These are phyloP conservation scores for Coelastrella sp. DNA, from an alignment of 139 green algal genomes.

Conservation along the genomic window DNA sequence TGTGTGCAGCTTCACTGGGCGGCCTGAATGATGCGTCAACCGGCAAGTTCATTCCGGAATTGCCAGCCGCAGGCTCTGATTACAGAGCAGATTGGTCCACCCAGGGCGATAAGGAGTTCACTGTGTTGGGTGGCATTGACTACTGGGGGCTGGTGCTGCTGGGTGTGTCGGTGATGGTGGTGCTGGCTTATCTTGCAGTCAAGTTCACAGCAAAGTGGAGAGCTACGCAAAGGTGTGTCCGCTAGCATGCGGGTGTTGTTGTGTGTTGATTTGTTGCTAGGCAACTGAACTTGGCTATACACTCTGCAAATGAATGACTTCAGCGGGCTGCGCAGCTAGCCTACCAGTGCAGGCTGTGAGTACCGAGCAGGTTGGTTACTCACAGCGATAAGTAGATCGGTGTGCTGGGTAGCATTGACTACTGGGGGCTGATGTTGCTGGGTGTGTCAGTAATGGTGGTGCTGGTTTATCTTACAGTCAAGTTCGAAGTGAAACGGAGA, in stretches of 20 bases:
- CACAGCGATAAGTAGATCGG: not conserved
- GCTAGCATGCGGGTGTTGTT: too few relatives aligned
- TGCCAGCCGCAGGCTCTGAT: not conserved
- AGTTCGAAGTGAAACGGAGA: not conserved
- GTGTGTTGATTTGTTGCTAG: too few relatives aligned
- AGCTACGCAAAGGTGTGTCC: slow-evolving; percentile 3
- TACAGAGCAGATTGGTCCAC: not conserved
- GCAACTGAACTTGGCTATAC: too few relatives aligned
- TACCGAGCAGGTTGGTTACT: not conserved
- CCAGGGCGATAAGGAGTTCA: not conserved
- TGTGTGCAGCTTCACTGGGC: not conserved
- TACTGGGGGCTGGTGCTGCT: not conserved
- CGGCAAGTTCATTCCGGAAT: not conserved
- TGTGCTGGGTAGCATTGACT: slow-evolving; percentile 1
- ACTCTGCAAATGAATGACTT: not conserved
- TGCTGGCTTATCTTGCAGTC: slow-evolving; percentile 12
- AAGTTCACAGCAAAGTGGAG: slow-evolving; percentile 1
- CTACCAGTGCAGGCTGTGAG: not conserved
- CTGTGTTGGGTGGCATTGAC: not conserved
- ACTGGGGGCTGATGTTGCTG: slow-evolving; percentile 12
- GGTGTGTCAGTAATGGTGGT: not conserved
- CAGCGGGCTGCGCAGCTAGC: too few relatives aligned
- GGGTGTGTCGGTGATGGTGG: not conserved
- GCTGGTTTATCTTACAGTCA: slow-evolving; percentile 9
- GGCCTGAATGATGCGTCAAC: not conserved